phyloP scores from a whole-genome alignment of 257 asterid species.

The Solanum piurae region DNA sequence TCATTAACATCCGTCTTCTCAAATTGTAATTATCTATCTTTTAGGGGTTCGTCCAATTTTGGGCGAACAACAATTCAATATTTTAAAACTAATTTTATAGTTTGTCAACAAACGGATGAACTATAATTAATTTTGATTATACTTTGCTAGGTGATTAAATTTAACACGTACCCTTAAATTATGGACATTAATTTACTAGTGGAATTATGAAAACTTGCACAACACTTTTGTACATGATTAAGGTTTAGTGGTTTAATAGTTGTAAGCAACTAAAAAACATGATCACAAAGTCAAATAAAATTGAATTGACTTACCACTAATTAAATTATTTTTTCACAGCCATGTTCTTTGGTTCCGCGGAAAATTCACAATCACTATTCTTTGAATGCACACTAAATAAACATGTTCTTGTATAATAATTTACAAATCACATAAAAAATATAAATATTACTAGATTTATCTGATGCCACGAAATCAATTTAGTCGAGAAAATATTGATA shows the following conservation, averaged over 20 bases:
- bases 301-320: background rate
- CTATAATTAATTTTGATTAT: background rate
- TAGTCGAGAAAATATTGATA: background rate
- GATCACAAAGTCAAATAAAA: background rate
- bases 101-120: background rate
- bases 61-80: no score
- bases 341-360: rapidly evolving
- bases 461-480: background rate
- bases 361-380: background rate
- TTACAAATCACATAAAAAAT: background rate
- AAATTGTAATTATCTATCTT: no score
- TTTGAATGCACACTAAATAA: background rate
- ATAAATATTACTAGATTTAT: background rate
- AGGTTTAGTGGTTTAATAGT: background rate
- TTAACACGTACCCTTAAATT: background rate
- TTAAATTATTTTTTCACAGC: background rate
- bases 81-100: no score
- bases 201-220: background rate
- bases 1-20: background rate
- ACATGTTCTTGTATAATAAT: background rate
- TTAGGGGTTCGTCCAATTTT: no score
- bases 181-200: background rate
- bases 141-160: background rate
- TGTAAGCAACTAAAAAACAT: background rate
- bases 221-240: background rate